Conservation (phyloP, 2,329 filamentous ascomycete species). For the Colletotrichum sp. region DNA sequence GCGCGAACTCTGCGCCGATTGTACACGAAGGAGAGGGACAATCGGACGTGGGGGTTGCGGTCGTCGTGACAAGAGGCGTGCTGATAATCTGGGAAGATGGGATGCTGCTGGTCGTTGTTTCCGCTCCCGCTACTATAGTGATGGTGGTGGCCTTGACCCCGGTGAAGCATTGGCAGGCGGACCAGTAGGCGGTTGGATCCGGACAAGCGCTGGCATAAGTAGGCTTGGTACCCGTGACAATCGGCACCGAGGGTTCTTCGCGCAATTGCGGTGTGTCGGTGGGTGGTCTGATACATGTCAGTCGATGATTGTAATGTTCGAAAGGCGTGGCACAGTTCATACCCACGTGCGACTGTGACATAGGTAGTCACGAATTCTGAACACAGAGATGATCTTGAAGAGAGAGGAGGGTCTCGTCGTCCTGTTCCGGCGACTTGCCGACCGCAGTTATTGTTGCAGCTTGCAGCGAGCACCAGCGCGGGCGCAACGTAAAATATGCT, state of each 20-base stretch:
- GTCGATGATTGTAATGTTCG: not conserved
- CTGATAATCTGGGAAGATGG: not conserved
- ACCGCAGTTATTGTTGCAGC: conserved; percentile 19
- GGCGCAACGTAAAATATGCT: not conserved
- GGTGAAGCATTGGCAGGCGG: conserved; percentile 24
- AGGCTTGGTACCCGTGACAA: conserved; percentile 6
- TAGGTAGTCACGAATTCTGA: conserved; percentile 12
- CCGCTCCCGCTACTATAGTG: conserved; percentile 10
- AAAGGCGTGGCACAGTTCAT: not conserved
- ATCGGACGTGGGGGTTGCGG: not conserved
- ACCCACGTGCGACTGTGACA: conserved; percentile 8
- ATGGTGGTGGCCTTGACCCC: conserved; percentile 19
- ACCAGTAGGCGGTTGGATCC: conserved; percentile 19
- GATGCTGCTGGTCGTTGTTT: not conserved
- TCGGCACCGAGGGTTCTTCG: not conserved
- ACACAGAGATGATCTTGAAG: conserved; percentile 1
- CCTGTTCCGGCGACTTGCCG: conserved; percentile 8
- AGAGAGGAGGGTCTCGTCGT: not conserved
- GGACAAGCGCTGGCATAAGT: conserved; percentile 22
- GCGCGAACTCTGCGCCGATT: conserved; percentile 11
- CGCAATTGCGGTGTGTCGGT: not conserved
- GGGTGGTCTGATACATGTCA: not conserved
- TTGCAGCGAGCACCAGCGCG: not conserved
- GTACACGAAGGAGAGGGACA: not conserved
- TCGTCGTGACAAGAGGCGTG: not conserved